phyloP scores from a whole-genome alignment of 2,329 filamentous ascomycete genomes.

The Ascochyta fabae region DNA sequence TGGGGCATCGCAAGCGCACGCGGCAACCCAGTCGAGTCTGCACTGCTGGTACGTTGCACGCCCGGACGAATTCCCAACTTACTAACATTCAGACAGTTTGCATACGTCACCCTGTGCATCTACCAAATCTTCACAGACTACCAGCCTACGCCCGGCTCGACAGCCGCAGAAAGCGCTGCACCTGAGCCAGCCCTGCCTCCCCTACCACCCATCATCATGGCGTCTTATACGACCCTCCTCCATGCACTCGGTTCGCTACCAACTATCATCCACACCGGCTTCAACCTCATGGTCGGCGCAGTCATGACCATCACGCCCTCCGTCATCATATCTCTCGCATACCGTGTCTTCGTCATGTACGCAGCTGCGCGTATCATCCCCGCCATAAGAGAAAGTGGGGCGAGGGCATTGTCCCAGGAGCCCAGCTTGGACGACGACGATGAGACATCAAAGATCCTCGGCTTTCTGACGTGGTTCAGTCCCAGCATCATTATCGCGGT shows the following conservation, averaged over 20 bases:
- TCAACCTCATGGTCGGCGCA: conserved; percentile 87
- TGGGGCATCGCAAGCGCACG: conserved; percentile 94
- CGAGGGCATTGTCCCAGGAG: conserved; percentile 81
- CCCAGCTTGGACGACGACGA: conserved; percentile 86
- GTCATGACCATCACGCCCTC: conserved; percentile 95
- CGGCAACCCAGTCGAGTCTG: conserved; percentile 94
- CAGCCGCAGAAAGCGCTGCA: conserved; percentile 59
- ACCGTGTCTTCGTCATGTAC: conserved; percentile 94
- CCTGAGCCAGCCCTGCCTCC: conserved; percentile 87
- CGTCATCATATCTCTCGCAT: conserved; percentile 92
- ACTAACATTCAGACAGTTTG: conserved; percentile 62
- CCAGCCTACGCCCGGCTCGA: conserved; percentile 71
- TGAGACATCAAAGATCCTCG: conserved; percentile 78
- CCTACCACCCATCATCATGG: conserved; percentile 97
- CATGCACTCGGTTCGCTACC: conserved; percentile 85
- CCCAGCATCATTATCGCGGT: conserved; percentile 94
- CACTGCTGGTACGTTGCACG: conserved; percentile 65
- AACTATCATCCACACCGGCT: conserved; percentile 79
- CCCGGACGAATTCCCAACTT: background rate
- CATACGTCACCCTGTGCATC: conserved; percentile 96
- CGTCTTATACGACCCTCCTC: conserved; percentile 90
- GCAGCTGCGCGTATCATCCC: conserved; percentile 95
- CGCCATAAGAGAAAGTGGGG: conserved; percentile 85
- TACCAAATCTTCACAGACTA: conserved; percentile 99
- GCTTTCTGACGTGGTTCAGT: conserved; percentile 90